A percentile compares a stretch with the other conserved stretches of the same genome.
phyloP scores from a whole-genome alignment of 2,329 filamentous ascomycete species.

The Colletotrichum incanum region DNA sequence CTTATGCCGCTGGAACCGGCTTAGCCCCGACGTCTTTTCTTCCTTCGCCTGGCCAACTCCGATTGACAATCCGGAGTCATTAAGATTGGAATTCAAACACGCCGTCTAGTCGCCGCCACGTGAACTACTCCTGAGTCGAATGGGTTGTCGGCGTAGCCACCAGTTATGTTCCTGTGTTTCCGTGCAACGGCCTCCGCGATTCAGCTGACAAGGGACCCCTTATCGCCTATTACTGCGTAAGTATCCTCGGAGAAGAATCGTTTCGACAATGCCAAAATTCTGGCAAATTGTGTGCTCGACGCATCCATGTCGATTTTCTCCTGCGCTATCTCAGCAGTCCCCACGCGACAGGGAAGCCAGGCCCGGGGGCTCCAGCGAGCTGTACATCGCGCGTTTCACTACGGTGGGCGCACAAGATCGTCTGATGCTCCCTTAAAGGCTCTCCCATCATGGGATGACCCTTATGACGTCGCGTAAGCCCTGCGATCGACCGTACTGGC shows the following conservation, averaged over 20 bases:
- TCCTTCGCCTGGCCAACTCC: background rate
- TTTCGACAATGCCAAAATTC: slow-evolving; percentile 12
- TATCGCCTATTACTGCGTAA: slow-evolving; percentile 7
- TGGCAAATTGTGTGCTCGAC: slow-evolving; percentile 7
- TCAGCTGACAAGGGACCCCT: slow-evolving; percentile 18
- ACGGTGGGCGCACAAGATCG: slow-evolving; percentile 39
- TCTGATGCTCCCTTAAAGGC: slow-evolving; percentile 33
- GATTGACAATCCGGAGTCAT: background rate
- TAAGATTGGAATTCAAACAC: background rate
- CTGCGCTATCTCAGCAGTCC: slow-evolving; percentile 23
- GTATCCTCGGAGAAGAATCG: background rate
- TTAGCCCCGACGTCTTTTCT: slow-evolving; percentile 13
- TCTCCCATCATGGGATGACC: slow-evolving; percentile 11
- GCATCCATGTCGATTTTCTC: slow-evolving; percentile 32
- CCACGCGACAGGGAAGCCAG: slow-evolving; percentile 19
- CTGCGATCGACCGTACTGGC: slow-evolving; percentile 3
- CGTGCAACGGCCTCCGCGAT: slow-evolving; percentile 1
- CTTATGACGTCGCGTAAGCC: slow-evolving; percentile 34
- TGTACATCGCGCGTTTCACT: slow-evolving; percentile 39
- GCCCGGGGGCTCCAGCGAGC: slow-evolving; percentile 17
- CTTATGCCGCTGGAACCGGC: slow-evolving; percentile 34
- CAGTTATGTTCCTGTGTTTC: background rate
- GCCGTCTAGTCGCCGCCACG: slow-evolving; percentile 6
- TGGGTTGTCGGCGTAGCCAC: background rate
- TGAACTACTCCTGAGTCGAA: background rate